Evolutionary conservation across 2,329 filamentous ascomycete genomes (phyloP), one percentile per base, ranked within the genome.

Genomic region (Aaosphaeria arxii): DNA sequence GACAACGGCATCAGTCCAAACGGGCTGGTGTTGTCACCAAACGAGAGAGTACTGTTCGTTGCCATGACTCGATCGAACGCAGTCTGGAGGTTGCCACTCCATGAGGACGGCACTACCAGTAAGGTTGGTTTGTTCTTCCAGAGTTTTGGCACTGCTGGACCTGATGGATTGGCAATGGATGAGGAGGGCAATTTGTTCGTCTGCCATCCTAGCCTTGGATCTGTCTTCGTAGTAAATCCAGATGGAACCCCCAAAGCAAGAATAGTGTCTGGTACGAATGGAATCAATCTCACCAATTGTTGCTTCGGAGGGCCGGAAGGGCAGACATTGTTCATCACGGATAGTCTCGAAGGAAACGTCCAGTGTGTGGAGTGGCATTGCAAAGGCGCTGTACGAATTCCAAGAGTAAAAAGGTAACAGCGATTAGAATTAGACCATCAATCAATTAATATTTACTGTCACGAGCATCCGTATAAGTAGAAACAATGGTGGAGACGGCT

Each of bases 111-210:
- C 0, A 68, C 67, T 0, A 71, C 68, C 0, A 68, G 69, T 1
- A 74, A 74, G 46, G 68, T 47, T 0, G 71, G 69, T 0, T 50
- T 72, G 0, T 74, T 74, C 46, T 74, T 74, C 38, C 66, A 72
- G 24, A 70, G 66, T 0, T 74, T 74, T n/a, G 73, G 71, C 0
- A 69, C 66, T n/a, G 58, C 62, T 1, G 72, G 72, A 0, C 71
- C 72, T 0, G 72, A 74, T 49, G 71, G 71, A 0, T 51, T 75
- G 2, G 63, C 64, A 0, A 38, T 74, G 0, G 73, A 74, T 9
- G 69, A 74, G 30, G 71, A 75, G 43, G 59, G 53, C 31, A 62
- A 53, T 28, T 46, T 63, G 40, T 60, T 56, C 11, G 56, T 56
- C 7, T 62, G 50, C 58, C 62, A 53, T 57, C 66, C 54, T 55